These are phyloP conservation scores for Naganishia kalamii DNA, from an alignment of 768 basidiomycete genomes.

Conservation along the genomic window DNA sequence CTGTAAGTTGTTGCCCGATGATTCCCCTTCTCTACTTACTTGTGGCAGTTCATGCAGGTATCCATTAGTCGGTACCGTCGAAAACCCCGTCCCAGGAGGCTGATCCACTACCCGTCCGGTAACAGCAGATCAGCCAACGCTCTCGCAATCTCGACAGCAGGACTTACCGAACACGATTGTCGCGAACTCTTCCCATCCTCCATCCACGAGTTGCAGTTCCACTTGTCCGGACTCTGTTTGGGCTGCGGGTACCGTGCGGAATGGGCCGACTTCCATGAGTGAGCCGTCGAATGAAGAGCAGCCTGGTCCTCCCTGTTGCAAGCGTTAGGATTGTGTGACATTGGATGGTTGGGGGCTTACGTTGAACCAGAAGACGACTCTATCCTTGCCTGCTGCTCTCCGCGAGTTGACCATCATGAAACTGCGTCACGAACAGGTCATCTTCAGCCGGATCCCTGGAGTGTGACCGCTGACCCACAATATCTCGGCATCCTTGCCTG, in stretches of 20 bases:
- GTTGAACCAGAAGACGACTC: constrained; percentile 95
- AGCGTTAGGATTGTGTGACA: not conserved
- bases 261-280: constrained; percentile 98
- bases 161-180: constrained; percentile 84
- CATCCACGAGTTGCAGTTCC: constrained; percentile 65
- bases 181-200: constrained; percentile 96
- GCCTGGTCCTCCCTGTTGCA: constrained; percentile 83
- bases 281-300: constrained; percentile 96
- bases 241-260: constrained; percentile 51
- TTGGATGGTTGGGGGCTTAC: constrained; percentile 51
- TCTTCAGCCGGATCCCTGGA: not conserved
- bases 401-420: constrained; percentile 87
- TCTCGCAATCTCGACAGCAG: not conserved
- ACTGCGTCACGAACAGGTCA: constrained; percentile 27
- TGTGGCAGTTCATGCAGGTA: constrained; percentile 70
- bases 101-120: constrained; percentile 79
- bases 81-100: constrained; percentile 91
- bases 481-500: constrained; percentile 42
- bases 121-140: not conserved
- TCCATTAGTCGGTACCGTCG: constrained; percentile 75
- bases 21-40: constrained; percentile 50
- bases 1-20: constrained; percentile 3
- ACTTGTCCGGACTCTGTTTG: constrained; percentile 55
- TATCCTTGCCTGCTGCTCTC: constrained; percentile 77
- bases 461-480: constrained; percentile 34